Percentiles rank a stretch among this genome's conserved stretches.
Conservation (phyloP, 2,329 filamentous ascomycete species). For the Diaporthe citrichinensis region DNA sequence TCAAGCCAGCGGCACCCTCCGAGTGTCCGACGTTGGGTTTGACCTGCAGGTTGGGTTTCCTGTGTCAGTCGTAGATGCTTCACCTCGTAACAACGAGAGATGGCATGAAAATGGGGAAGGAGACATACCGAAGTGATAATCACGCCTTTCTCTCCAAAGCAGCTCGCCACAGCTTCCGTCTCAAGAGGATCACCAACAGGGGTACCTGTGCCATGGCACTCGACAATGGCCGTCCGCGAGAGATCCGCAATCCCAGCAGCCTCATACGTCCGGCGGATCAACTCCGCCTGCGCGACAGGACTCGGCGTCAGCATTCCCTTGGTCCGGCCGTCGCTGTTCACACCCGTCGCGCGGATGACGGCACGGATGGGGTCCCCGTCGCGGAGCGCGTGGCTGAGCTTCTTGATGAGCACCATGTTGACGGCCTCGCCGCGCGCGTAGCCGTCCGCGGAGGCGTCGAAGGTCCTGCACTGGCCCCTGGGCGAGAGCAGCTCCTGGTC, state of each 20-base stretch:
- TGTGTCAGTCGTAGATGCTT: too few relatives aligned
- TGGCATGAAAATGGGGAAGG: too few relatives aligned
- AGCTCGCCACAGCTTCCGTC: conserved; percentile 49
- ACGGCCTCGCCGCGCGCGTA: conserved; percentile 74
- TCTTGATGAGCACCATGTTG: conserved; percentile 69
- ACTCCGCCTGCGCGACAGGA: conserved; percentile 41
- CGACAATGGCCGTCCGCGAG: conserved; percentile 44
- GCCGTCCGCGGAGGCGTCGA: conserved; percentile 51
- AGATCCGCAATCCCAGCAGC: conserved; percentile 40
- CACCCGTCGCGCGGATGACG: conserved; percentile 53
- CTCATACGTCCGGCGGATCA: conserved; percentile 44
- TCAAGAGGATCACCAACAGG: conserved; percentile 55
- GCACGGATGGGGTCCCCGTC: conserved; percentile 61
- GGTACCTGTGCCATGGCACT: conserved; percentile 51
- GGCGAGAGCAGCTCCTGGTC: conserved; percentile 45
- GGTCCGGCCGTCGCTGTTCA: conserved; percentile 68
- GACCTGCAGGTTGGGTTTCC: too few relatives aligned
- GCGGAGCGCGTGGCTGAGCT: conserved; percentile 40
- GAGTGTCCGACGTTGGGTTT: conserved; percentile 47
- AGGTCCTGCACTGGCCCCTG: conserved; percentile 50
- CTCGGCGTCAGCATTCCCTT: conserved; percentile 58
- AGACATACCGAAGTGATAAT: conserved; percentile 43
- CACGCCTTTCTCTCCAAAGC: conserved; percentile 39
- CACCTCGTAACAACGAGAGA: too few relatives aligned
- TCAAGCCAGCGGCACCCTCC: conserved; percentile 44